Evolutionary conservation across 73 alveolate species (phyloP), one percentile per base, ranked within the genome.

Genomic region (Paramecium sexaurelia): DNA sequence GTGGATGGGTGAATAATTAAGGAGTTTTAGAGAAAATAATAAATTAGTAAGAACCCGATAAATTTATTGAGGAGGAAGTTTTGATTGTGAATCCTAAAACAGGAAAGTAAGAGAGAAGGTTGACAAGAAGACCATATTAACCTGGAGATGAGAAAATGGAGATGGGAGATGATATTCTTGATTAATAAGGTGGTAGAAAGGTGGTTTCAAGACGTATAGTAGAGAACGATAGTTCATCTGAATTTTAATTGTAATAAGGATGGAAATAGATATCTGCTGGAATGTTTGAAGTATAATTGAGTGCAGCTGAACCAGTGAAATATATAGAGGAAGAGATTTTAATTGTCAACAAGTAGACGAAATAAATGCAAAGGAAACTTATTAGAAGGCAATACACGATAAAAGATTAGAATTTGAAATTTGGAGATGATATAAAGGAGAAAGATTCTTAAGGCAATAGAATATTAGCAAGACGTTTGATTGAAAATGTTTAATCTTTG

Each of bases 61-160:
- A 61, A 61, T 61, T 61, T 29, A 32, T 61, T 11, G 83, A 61
- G 26, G 83, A 61, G 47, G 83, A 61, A 26, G 10, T 61, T 1
- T 15, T 61, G 47, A 61, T 61, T 10, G 26, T 61, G 11, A 61
- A 61, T 61, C 83, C 83, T 10, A 61, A 26, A 24, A 61, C 83
- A 1, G 83, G 83, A 8, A 61, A 61, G n/a, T 32, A 29, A 15
- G 83, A 61, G 39, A 26, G 83, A 29, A 61, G 43, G n/a, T 61
- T 61, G 45, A 61, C 83, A 29, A 26, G 83, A 26, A 3, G 83
- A 61, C 83, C 83, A 61, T 61, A 61, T 32, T 32, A 22, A 61
- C 83, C 83, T 26, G 83, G 83, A 22, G 83, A 61, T 61, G 83
- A 61, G 6, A 26, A 61, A 29, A 61, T 61, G 83, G 47, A 29